Evolutionary conservation across 2,329 filamentous ascomycete genomes (phyloP), one percentile per base, ranked within the genome.

Genomic region (Tolypocladium album): DNA sequence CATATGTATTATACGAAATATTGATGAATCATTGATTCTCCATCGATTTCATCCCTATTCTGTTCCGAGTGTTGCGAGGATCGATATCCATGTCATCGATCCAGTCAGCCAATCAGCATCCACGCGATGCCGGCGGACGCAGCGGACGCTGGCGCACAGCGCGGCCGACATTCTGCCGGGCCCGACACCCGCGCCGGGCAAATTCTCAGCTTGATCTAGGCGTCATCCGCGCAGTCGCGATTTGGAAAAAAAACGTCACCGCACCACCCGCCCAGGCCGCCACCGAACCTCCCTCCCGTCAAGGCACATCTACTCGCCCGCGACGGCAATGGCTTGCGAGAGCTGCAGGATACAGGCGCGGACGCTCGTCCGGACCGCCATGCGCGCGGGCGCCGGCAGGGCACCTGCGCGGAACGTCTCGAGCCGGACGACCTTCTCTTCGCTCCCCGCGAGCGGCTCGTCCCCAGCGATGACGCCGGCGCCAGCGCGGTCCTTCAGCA

Each of bases 331-430:
- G 77, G 77, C 79, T 60, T 81, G 79, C 68, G 75, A 79, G 66
- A 76, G 71, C 68, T 82, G 80, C 69, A 73, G 74, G 63, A 68
- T 72, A 50, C 77, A 79, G 69, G 72, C 79, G 62, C 71, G 73
- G 61, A 70, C 70, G 55, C 64, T 79, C 52, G 67, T 76, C 60
- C 72, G 72, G 62, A 63, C 68, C 57, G 67, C 71, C 60, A 64
- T 69, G 60, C 70, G 72, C 59, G 66, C 68, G 27, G 65, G 67
- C 59, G 63, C 68, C 62, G 63, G 69, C 60, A 62, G 64, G 62
- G 61, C 65, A 58, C 61, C 70, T 58, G 62, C 66, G 42, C 65
- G 66, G 53, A 68, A 61, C 55, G 59, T 52, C 38, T 6, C 50
- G 13, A 45, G 42, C 20, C 22, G 31, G 47, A 58, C 27, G 15